Percentiles rank a stretch among this genome's conserved stretches.
Evolutionary conservation across 306 rosid species (phyloP).

Genomic region (Trifolium fragiferum): DNA sequence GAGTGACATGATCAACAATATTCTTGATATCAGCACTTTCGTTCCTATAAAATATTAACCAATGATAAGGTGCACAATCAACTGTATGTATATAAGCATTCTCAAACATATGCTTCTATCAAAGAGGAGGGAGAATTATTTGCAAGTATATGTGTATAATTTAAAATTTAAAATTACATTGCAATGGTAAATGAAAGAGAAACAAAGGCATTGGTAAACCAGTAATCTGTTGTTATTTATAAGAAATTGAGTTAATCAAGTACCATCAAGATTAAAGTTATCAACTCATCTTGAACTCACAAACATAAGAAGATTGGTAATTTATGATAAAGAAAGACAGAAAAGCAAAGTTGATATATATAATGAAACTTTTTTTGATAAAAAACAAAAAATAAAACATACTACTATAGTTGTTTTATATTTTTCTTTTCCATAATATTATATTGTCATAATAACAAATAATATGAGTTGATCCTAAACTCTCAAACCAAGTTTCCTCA

Average conservation of each 20-base stretch:
- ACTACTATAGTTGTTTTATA: neutral
- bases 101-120: neutral
- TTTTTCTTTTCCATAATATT: neutral
- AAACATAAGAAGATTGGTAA: no score
- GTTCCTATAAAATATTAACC: constrained; percentile 9
- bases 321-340: no score
- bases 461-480: neutral
- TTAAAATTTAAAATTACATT: no score
- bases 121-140: neutral
- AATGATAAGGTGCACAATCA: neutral
- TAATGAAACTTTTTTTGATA: no score
- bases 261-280: no score
- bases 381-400: no score
- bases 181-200: no score
- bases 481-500: neutral
- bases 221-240: no score
- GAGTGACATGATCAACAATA: neutral
- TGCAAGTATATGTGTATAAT: neutral
- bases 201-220: no score
- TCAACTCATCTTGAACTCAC: no score
- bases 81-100: neutral
- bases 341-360: no score
- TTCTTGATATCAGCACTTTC: neutral
- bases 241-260: no score
- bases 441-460: neutral